Evolutionary conservation across 306 rosid species (phyloP).

Genomic region (Senna siamea): DNA sequence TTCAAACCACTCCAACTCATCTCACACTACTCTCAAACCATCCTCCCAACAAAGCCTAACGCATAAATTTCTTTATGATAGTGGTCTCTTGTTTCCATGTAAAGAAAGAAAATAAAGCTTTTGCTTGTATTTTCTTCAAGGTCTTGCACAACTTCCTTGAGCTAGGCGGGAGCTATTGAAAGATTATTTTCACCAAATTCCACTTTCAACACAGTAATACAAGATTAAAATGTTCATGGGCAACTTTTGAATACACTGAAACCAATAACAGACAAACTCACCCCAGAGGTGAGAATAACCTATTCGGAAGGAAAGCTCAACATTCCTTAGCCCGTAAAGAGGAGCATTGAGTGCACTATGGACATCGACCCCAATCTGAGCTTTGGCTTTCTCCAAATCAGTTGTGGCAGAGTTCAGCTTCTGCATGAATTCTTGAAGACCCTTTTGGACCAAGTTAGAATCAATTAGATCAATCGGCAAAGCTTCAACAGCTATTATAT

Average conservation of each 20-base stretch:
- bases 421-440: slow-evolving; percentile 92
- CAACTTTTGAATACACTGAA: slow-evolving; percentile 53
- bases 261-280: slow-evolving; percentile 42
- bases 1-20: no score
- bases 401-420: slow-evolving; percentile 89
- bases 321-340: slow-evolving; percentile 67
- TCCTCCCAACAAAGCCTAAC: neutral
- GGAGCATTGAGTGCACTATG: slow-evolving; percentile 88
- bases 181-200: slow-evolving; percentile 53
- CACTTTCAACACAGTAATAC: slow-evolving; percentile 53
- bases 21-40: no score
- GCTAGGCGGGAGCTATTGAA: slow-evolving; percentile 48
- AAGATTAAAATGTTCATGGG: slow-evolving; percentile 39
- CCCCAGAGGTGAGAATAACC: slow-evolving; percentile 35
- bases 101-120: slow-evolving; percentile 35
- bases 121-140: slow-evolving; percentile 36
- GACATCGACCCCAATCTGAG: slow-evolving; percentile 94
- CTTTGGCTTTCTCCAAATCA: slow-evolving; percentile 97
- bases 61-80: neutral
- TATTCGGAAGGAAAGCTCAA: slow-evolving; percentile 30
- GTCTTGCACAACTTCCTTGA: slow-evolving; percentile 46
- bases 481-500: slow-evolving; percentile 87
- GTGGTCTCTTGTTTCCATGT: neutral
- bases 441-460: slow-evolving; percentile 80
- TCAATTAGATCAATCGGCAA: slow-evolving; percentile 83